These are phyloP conservation scores for Lentinula sp. DNA, from an alignment of 768 basidiomycete genomes.

Conservation along the genomic window DNA sequence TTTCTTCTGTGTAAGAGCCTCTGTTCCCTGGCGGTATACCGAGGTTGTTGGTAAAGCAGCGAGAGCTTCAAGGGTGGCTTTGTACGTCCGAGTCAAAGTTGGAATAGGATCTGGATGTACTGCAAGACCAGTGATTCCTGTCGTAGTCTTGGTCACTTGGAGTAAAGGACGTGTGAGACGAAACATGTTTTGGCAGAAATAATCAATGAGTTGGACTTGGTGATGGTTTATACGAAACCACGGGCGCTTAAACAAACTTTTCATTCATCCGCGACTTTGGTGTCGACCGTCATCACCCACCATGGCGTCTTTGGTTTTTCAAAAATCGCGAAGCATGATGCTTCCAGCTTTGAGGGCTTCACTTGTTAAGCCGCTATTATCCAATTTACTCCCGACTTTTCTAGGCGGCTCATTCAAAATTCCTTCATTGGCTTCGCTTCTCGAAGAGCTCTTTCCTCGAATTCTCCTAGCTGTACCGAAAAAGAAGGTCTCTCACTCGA, in stretches of 20 bases:
- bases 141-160: conserved; percentile 68
- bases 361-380: conserved; percentile 8
- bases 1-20: conserved; percentile 78
- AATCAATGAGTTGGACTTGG: conserved; percentile 2
- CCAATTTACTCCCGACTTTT: conserved; percentile 23
- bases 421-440: conserved; percentile 10
- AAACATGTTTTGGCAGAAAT: conserved; percentile 47
- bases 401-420: conserved; percentile 27
- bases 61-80: conserved; percentile 67
- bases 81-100: conserved; percentile 67
- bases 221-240: neutral
- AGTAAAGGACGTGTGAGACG: conserved; percentile 69
- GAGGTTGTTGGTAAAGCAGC: conserved; percentile 71
- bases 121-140: conserved; percentile 78
- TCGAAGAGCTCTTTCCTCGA: conserved; percentile 71
- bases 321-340: conserved; percentile 18
- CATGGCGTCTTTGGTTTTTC: conserved; percentile 37
- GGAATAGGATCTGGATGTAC: conserved; percentile 86
- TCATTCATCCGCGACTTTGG: conserved; percentile 1
- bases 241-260: neutral
- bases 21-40: conserved; percentile 85
- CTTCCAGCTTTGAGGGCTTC: conserved; percentile 17
- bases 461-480: conserved; percentile 92
- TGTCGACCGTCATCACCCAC: conserved; percentile 19
- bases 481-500: conserved; percentile 86